phyloP scores from a whole-genome alignment of 2,329 filamentous ascomycete genomes.

The Monosporascus sp. region DNA sequence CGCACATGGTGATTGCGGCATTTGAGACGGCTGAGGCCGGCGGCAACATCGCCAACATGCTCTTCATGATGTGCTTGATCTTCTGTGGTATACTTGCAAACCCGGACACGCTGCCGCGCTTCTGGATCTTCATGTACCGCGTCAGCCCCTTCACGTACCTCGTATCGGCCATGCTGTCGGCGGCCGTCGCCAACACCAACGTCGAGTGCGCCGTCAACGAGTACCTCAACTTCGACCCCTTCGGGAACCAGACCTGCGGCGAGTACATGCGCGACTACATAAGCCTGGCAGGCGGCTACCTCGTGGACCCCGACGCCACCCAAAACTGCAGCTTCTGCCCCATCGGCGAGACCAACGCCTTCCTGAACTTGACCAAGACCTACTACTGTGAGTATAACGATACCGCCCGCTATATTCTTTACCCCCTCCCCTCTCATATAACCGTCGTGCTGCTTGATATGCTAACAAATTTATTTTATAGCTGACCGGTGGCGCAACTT shows the following conservation, averaged over 20 bases:
- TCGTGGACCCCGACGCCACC: slow-evolving; percentile 33
- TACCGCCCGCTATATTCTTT: not conserved
- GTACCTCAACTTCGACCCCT: slow-evolving; percentile 55
- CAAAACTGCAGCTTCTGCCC: slow-evolving; percentile 39
- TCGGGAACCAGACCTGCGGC: slow-evolving; percentile 45
- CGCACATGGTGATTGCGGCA: slow-evolving; percentile 69
- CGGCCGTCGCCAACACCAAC: slow-evolving; percentile 54
- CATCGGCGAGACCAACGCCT: slow-evolving; percentile 30
- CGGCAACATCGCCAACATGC: slow-evolving; percentile 68
- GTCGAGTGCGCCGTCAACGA: slow-evolving; percentile 62
- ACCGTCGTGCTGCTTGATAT: not conserved
- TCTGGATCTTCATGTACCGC: slow-evolving; percentile 76
- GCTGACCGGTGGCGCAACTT: slow-evolving; percentile 51
- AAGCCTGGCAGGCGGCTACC: slow-evolving; percentile 35
- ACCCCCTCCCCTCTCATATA: not conserved
- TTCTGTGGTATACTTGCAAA: slow-evolving; percentile 71
- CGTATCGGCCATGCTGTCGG: slow-evolving; percentile 58
- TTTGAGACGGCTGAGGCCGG: slow-evolving; percentile 70
- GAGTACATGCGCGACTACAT: slow-evolving; percentile 49
- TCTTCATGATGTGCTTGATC: slow-evolving; percentile 67
- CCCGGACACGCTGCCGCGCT: slow-evolving; percentile 57
- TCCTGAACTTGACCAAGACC: slow-evolving; percentile 32
- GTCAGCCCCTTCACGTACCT: slow-evolving; percentile 71
- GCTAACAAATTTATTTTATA: slow-evolving; percentile 10
- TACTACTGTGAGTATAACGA: slow-evolving; percentile 31